A percentile compares a stretch with the other conserved stretches of the same genome.
Conservation (phyloP, 2,329 filamentous ascomycete species). For the Penicillium paneum region DNA sequence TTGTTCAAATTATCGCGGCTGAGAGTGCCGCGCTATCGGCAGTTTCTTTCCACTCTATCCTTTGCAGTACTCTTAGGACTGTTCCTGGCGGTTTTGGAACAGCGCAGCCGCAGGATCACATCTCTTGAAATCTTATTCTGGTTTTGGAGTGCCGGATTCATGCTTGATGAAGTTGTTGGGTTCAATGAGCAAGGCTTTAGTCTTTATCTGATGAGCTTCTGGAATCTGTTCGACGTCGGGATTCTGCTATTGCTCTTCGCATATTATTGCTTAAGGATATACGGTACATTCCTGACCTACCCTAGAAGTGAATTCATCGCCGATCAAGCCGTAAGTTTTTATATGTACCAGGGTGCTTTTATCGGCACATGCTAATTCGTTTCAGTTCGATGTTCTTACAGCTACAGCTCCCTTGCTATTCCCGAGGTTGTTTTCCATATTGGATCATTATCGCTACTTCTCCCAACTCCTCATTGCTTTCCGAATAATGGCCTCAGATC, state of each 20-base stretch:
- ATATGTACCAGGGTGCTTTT: not conserved
- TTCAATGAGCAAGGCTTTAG: slow-evolving; percentile 97
- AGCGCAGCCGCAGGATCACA: slow-evolving; percentile 76
- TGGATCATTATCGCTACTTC: slow-evolving; percentile 95
- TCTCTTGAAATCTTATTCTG: slow-evolving; percentile 85
- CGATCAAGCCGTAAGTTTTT: slow-evolving; percentile 58
- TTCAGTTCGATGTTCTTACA: slow-evolving; percentile 78
- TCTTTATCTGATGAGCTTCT: slow-evolving; percentile 95
- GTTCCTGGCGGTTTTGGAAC: slow-evolving; percentile 75
- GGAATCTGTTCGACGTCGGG: slow-evolving; percentile 92
- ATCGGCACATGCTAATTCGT: not conserved
- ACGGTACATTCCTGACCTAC: slow-evolving; percentile 79
- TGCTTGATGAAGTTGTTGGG: slow-evolving; percentile 92
- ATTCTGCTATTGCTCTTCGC: slow-evolving; percentile 80
- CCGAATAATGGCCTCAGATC: slow-evolving; percentile 85
- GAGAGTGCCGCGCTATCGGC: slow-evolving; percentile 85
- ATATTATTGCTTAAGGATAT: slow-evolving; percentile 86
- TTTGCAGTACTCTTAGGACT: slow-evolving; percentile 79
- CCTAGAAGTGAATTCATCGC: slow-evolving; percentile 67
- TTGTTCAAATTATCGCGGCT: slow-evolving; percentile 87
- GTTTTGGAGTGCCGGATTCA: slow-evolving; percentile 97
- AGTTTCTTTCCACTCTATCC: slow-evolving; percentile 83
- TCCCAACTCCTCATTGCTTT: slow-evolving; percentile 93
- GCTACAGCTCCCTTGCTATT: slow-evolving; percentile 86
- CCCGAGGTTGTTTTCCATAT: slow-evolving; percentile 83